phyloP scores from a whole-genome alignment of 2,329 filamentous ascomycete species.

The Aspergillus novofumigatus region DNA sequence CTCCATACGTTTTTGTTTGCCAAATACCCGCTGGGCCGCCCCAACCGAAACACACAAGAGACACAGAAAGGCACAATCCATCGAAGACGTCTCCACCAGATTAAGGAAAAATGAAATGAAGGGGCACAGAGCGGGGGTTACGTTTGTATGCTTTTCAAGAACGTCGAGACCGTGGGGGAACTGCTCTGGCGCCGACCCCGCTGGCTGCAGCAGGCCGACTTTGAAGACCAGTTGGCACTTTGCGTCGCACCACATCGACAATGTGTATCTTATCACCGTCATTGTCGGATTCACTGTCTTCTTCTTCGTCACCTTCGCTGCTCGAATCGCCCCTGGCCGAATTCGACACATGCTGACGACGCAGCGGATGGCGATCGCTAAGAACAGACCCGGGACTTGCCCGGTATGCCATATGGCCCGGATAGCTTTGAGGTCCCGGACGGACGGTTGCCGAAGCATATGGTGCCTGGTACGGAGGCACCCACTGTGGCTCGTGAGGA shows the following conservation, averaged over 20 bases:
- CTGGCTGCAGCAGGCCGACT: slow-evolving; percentile 13
- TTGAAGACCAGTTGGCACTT: slow-evolving; percentile 17
- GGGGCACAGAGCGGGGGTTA: slow-evolving; percentile 7
- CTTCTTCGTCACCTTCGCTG: slow-evolving; percentile 13
- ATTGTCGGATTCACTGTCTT: slow-evolving; percentile 17
- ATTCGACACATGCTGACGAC: slow-evolving; percentile 14
- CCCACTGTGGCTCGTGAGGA: slow-evolving; percentile 48
- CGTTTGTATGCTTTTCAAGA: slow-evolving; percentile 4
- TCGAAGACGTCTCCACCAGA: slow-evolving; percentile 1
- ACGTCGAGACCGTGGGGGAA: slow-evolving; percentile 24
- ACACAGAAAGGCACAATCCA: slow-evolving; percentile 6
- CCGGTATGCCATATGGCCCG: slow-evolving; percentile 19
- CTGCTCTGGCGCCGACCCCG: slow-evolving; percentile 7
- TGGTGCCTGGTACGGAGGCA: slow-evolving; percentile 32
- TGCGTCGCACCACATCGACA: slow-evolving; percentile 27
- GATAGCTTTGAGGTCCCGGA: slow-evolving; percentile 20
- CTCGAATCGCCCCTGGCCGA: slow-evolving; percentile 16
- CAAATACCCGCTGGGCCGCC: slow-evolving; percentile 2
- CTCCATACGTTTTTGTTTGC: slow-evolving; percentile 7
- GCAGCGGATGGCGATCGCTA: slow-evolving; percentile 15
- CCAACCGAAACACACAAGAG: slow-evolving; percentile 4
- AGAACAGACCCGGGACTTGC: slow-evolving; percentile 17
- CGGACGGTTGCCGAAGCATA: slow-evolving; percentile 32
- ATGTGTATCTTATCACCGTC: slow-evolving; percentile 32
- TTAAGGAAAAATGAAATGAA: slow-evolving; percentile 1